phyloP scores from a whole-genome alignment of 2,329 filamentous ascomycete genomes.

The Neofusicoccum kwambonambiense region DNA sequence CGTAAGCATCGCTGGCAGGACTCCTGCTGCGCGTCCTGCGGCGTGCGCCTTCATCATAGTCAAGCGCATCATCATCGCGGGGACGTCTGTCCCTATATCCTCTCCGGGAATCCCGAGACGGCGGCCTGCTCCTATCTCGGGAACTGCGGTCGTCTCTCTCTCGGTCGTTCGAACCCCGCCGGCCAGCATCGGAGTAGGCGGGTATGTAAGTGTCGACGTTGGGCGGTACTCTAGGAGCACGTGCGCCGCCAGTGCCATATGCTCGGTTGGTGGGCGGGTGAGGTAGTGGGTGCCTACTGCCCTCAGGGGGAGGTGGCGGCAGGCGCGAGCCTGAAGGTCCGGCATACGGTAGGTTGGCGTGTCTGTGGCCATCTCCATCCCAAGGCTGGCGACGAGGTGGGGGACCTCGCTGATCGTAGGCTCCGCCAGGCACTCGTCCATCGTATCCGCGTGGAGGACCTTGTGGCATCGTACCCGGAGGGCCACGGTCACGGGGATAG shows the following conservation, averaged over 20 bases:
- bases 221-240: constrained; percentile 19
- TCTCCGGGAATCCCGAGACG: constrained; percentile 35
- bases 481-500: constrained; percentile 38
- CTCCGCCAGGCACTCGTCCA: constrained; percentile 28
- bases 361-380: constrained; percentile 22
- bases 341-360: constrained; percentile 18
- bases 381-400: constrained; percentile 33
- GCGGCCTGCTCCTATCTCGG: constrained; percentile 27
- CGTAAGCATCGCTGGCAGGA: constrained; percentile 30
- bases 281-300: constrained; percentile 36
- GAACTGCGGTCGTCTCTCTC: constrained; percentile 34
- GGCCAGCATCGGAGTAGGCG: constrained; percentile 32
- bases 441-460: constrained; percentile 28
- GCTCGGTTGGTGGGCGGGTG: constrained; percentile 30
- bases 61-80: constrained; percentile 22
- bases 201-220: constrained; percentile 48
- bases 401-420: constrained; percentile 27
- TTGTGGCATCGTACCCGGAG: constrained; percentile 37
- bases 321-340: constrained; percentile 20
- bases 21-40: constrained; percentile 35
- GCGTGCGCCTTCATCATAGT: constrained; percentile 28
- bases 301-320: constrained; percentile 37
- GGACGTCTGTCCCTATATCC: constrained; percentile 26
- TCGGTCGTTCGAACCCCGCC: constrained; percentile 23
- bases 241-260: constrained; percentile 19